phyloP scores from a whole-genome alignment of 257 asterid species.

The Agastache rugosa region DNA sequence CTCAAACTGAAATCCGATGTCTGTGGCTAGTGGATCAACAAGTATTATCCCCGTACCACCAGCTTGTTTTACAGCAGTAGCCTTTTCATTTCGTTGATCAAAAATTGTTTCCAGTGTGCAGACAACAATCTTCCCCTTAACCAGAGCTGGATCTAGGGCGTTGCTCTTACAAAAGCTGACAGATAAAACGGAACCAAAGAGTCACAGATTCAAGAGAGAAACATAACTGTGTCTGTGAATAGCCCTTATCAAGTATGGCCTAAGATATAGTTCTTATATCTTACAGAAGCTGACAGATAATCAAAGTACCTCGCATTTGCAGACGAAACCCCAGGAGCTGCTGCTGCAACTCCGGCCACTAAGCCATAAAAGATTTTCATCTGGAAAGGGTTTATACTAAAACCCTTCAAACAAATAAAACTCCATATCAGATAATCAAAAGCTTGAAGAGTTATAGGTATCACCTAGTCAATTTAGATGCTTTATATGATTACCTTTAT shows the following conservation, averaged over 20 bases:
- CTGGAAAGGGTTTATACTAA: slow-evolving; percentile 50
- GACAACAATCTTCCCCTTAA: slow-evolving; percentile 61
- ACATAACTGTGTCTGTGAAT: neutral
- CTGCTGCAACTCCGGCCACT: slow-evolving; percentile 55
- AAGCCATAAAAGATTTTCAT: slow-evolving; percentile 46
- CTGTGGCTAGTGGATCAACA: slow-evolving; percentile 50
- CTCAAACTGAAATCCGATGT: slow-evolving; percentile 44
- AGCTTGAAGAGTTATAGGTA: neutral
- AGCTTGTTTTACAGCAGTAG: slow-evolving; percentile 39
- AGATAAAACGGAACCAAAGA: slow-evolving; percentile 17
- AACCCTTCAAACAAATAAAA: slow-evolving; percentile 49
- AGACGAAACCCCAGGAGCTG: slow-evolving; percentile 53
- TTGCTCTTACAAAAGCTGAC: slow-evolving; percentile 59
- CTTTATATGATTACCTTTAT: slow-evolving; percentile 42
- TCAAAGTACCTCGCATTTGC: slow-evolving; percentile 51
- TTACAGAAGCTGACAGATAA: slow-evolving; percentile 1
- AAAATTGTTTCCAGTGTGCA: slow-evolving; percentile 41
- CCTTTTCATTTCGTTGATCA: slow-evolving; percentile 43
- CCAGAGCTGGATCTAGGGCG: slow-evolving; percentile 53
- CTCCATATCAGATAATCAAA: slow-evolving; percentile 22
- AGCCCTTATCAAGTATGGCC: neutral
- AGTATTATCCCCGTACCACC: slow-evolving; percentile 61
- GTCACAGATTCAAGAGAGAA: neutral
- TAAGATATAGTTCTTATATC: neutral
- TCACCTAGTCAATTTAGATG: slow-evolving; percentile 8